These are phyloP conservation scores for Aureobasidium subglaciale DNA, from an alignment of 2,329 filamentous ascomycete species.

Conservation along the genomic window DNA sequence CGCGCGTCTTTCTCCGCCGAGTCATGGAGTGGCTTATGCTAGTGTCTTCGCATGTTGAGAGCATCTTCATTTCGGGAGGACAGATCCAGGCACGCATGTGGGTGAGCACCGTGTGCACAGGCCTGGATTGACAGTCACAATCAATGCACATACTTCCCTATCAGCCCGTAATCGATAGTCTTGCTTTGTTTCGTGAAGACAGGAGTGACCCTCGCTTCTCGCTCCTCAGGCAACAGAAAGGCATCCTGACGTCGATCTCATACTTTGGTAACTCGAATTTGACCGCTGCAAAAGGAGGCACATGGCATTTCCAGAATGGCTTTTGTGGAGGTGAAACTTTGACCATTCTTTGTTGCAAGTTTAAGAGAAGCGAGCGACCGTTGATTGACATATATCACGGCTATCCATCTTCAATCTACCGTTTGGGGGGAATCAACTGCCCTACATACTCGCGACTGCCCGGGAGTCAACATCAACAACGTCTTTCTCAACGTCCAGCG, in stretches of 20 bases:
- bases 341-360: background rate
- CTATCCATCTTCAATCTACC: conserved; percentile 8
- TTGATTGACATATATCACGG: conserved; percentile 10
- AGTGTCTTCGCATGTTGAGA: conserved; percentile 7
- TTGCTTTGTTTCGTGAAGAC: background rate
- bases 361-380: conserved; percentile 5
- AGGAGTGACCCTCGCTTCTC: background rate
- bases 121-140: conserved; percentile 1
- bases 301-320: background rate
- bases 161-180: conserved; percentile 7
- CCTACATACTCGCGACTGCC: background rate
- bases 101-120: conserved; percentile 10
- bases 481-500: background rate
- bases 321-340: background rate
- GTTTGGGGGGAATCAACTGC: background rate
- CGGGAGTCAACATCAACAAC: background rate
- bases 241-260: background rate
- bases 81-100: conserved; percentile 7
- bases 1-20: background rate
- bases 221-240: background rate
- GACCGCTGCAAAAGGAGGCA: conserved; percentile 8
- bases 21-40: conserved; percentile 10
- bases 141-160: conserved; percentile 6
- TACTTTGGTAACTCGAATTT: conserved; percentile 9
- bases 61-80: conserved; percentile 12